Percentiles rank a stretch among this genome's conserved stretches.
Evolutionary conservation across 1,139 yeast species (phyloP).

Genomic region (Ogataea hybrid): DNA sequence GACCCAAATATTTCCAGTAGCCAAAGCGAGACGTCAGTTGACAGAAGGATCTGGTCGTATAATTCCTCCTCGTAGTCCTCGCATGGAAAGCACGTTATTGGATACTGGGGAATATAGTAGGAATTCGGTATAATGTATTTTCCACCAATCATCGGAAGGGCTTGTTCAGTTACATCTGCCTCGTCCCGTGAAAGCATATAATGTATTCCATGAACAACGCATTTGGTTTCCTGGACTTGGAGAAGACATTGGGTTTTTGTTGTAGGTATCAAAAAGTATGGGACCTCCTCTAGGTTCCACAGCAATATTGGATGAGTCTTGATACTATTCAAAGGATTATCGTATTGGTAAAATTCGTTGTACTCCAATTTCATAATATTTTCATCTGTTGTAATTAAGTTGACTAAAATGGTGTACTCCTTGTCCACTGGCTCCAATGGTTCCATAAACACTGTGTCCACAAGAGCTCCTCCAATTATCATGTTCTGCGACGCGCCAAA

Average conservation of each 20-base stretch:
- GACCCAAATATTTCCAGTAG: slow-evolving; percentile 27
- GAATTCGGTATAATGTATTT: slow-evolving; percentile 16
- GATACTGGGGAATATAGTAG: slow-evolving; percentile 24
- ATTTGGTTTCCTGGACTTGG: slow-evolving; percentile 24
- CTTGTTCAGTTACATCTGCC: slow-evolving; percentile 17
- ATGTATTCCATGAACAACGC: slow-evolving; percentile 24
- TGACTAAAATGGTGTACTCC: slow-evolving; percentile 21
- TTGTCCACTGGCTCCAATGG: slow-evolving; percentile 12
- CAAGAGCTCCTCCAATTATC: slow-evolving; percentile 22
- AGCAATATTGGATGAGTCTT: slow-evolving; percentile 18
- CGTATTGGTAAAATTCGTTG: slow-evolving; percentile 22
- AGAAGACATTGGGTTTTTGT: slow-evolving; percentile 24
- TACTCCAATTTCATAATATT: slow-evolving; percentile 23
- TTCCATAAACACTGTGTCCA: slow-evolving; percentile 23
- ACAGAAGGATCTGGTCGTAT: slow-evolving; percentile 29
- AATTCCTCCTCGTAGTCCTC: slow-evolving; percentile 20
- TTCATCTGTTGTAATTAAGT: slow-evolving; percentile 19
- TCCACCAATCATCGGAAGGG: slow-evolving; percentile 14
- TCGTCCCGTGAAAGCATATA: slow-evolving; percentile 29
- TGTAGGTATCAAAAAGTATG: slow-evolving; percentile 27
- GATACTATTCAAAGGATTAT: slow-evolving; percentile 7
- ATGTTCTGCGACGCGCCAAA: slow-evolving; percentile 21
- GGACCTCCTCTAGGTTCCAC: slow-evolving; percentile 27
- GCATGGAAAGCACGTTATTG: slow-evolving; percentile 16
- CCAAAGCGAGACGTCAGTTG: slow-evolving; percentile 22